A percentile compares a stretch with the other conserved stretches of the same genome.
Evolutionary conservation across 83 land plant genomes (phyloP).

Genomic region (Picea abies): DNA sequence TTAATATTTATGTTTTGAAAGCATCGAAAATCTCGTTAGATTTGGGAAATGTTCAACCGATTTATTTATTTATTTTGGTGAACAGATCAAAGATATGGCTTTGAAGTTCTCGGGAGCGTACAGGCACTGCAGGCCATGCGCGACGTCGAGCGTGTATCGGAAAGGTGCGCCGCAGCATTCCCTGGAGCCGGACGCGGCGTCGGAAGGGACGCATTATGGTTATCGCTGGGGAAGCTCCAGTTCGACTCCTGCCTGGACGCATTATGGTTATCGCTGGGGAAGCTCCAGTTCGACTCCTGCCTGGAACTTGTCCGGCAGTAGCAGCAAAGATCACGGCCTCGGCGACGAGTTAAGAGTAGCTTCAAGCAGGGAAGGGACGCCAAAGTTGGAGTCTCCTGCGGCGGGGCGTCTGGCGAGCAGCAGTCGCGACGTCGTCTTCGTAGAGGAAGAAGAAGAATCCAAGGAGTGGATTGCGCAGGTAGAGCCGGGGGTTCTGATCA

Average conservation of each 20-base stretch:
- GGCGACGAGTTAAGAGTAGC: background rate
- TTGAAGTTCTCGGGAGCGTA: conserved; percentile 53
- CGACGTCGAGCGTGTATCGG: conserved; percentile 21
- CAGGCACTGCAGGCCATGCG: conserved; percentile 39
- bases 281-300: conserved; percentile 41
- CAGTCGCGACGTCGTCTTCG: conserved; percentile 17
- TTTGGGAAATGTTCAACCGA: background rate
- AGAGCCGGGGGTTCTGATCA: conserved; percentile 98
- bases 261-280: conserved; percentile 11
- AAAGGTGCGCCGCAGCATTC: conserved; percentile 23
- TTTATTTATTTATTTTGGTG: background rate
- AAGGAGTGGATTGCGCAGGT: conserved; percentile 98
- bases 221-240: conserved; percentile 28
- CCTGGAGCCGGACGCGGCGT: conserved; percentile 24
- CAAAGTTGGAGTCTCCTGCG: conserved; percentile 18
- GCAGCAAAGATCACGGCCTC: conserved; percentile 14
- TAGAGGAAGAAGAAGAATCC: conserved; percentile 53
- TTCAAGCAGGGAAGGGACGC: conserved; percentile 16
- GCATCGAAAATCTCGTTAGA: background rate
- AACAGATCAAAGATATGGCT: conserved; percentile 66
- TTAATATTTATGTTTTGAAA: background rate
- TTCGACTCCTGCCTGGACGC: conserved; percentile 33
- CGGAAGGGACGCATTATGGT: conserved; percentile 11
- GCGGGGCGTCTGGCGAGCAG: conserved; percentile 19
- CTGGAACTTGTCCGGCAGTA: conserved; percentile 24